Evolutionary conservation across 2,329 filamentous ascomycete species (phyloP).

Genomic region (Alternaria incomplexa): DNA sequence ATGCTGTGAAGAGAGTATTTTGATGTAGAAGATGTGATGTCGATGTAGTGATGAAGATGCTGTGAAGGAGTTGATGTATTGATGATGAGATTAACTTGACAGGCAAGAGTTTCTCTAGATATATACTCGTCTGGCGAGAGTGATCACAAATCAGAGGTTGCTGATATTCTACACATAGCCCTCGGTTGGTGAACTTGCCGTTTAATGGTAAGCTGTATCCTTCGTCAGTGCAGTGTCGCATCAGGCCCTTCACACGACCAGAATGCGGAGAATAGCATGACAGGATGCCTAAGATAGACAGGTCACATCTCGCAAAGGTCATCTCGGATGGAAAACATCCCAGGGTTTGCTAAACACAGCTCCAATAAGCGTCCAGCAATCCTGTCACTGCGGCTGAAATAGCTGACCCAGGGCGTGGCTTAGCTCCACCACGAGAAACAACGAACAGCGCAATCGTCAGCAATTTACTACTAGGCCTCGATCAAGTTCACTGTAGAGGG

Average conservation of each 20-base stretch:
- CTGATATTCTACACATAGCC: conserved; percentile 13
- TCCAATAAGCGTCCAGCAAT: not conserved
- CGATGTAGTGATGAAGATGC: not conserved
- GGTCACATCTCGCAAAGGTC: not conserved
- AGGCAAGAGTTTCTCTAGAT: not conserved
- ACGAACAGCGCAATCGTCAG: conserved; percentile 1
- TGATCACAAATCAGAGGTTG: conserved; percentile 2
- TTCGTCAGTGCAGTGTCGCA: not conserved
- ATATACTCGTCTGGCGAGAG: conserved; percentile 16
- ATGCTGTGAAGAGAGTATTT: not conserved
- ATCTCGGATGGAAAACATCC: not conserved
- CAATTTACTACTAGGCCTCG: not conserved
- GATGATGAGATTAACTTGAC: conserved; percentile 21
- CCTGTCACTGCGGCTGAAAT: conserved; percentile 7
- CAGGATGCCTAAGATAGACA: not conserved
- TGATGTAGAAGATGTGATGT: not conserved
- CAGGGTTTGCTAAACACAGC: not conserved
- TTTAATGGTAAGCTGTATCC: conserved; percentile 10
- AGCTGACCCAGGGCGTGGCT: conserved; percentile 10
- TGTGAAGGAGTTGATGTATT: not conserved
- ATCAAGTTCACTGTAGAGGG: not conserved
- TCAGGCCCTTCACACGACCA: not conserved
- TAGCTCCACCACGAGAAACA: not conserved
- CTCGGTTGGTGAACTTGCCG: conserved; percentile 12
- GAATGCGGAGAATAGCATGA: not conserved